Conservation (phyloP, 768 basidiomycete genomes). For the Gelatoporia subvermispora region DNA sequence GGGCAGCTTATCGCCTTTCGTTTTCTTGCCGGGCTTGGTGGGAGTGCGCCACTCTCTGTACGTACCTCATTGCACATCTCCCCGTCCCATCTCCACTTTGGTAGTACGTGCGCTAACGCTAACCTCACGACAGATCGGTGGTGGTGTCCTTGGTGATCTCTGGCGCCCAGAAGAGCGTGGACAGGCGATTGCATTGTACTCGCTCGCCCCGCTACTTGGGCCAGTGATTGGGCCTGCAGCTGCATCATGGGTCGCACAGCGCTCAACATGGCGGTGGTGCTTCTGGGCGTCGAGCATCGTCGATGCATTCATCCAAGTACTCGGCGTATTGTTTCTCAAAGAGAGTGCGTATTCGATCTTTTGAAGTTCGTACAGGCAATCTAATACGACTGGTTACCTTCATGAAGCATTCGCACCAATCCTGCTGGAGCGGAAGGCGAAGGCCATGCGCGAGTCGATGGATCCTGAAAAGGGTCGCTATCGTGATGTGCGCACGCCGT, state of each 20-base stretch:
- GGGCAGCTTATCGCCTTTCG: slow-evolving; percentile 34
- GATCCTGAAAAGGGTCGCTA: slow-evolving; percentile 41
- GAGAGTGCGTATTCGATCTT: slow-evolving; percentile 45
- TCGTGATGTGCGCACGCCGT: slow-evolving; percentile 43
- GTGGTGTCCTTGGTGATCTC: slow-evolving; percentile 61
- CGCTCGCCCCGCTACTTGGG: slow-evolving; percentile 60
- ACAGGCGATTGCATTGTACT: slow-evolving; percentile 56
- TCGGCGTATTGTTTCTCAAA: slow-evolving; percentile 51
- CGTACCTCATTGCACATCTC: no score
- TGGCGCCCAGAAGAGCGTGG: slow-evolving; percentile 61
- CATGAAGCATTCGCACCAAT: slow-evolving; percentile 24
- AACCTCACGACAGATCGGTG: slow-evolving; percentile 43
- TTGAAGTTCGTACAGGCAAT: no score
- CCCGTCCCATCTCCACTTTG: not conserved
- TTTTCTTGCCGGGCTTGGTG: slow-evolving; percentile 34
- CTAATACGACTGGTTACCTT: slow-evolving; percentile 12
- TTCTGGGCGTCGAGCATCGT: slow-evolving; percentile 67
- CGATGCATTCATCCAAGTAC: slow-evolving; percentile 46
- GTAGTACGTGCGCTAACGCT: not conserved
- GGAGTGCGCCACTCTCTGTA: slow-evolving; percentile 32
- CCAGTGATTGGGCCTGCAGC: slow-evolving; percentile 60
- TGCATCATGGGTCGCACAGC: slow-evolving; percentile 60
- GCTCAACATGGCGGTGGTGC: slow-evolving; percentile 69
- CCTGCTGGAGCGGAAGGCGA: slow-evolving; percentile 48
- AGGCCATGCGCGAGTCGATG: slow-evolving; percentile 36